A percentile compares a stretch with the other conserved stretches of the same genome.
These are phyloP conservation scores for Lactarius trivialis DNA, from an alignment of 768 basidiomycete species.

Conservation along the genomic window DNA sequence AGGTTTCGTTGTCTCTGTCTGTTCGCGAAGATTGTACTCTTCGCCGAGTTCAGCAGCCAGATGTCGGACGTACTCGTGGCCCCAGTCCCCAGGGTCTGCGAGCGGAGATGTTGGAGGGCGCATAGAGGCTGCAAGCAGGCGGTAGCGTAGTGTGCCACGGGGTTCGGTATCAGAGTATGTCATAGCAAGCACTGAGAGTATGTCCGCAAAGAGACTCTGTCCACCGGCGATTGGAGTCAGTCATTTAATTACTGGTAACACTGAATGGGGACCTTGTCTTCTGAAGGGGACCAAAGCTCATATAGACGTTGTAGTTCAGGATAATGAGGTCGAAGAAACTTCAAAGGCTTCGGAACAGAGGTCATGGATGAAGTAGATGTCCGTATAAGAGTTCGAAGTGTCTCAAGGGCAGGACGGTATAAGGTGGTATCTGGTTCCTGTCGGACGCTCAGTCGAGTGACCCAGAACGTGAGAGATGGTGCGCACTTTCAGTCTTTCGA, in stretches of 20 bases:
- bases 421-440: slow-evolving; percentile 86
- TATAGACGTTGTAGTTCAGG: slow-evolving; percentile 79
- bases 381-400: slow-evolving; percentile 85
- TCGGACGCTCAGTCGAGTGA: slow-evolving; percentile 11
- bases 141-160: slow-evolving; percentile 90
- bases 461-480: background rate
- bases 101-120: slow-evolving; percentile 59
- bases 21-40: slow-evolving; percentile 73
- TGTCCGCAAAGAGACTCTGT: slow-evolving; percentile 92
- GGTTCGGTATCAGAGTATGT: slow-evolving; percentile 98
- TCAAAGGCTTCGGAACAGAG: slow-evolving; percentile 96
- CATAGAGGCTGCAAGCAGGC: slow-evolving; percentile 71
- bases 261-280: slow-evolving; percentile 54
- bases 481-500: slow-evolving; percentile 83
- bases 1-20: slow-evolving; percentile 36
- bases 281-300: slow-evolving; percentile 71
- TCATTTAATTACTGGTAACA: slow-evolving; percentile 3
- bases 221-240: background rate
- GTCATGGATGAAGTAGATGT: slow-evolving; percentile 99
- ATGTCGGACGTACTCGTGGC: slow-evolving; percentile 97
- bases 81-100: slow-evolving; percentile 93
- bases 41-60: slow-evolving; percentile 94
- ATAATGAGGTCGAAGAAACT: slow-evolving; percentile 94
- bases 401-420: slow-evolving; percentile 88
- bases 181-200: slow-evolving; percentile 97